A percentile compares a stretch with the other conserved stretches of the same genome.
Evolutionary conservation across 352 stramenopile species (phyloP).

Genomic region (Plasmopara muralis): DNA sequence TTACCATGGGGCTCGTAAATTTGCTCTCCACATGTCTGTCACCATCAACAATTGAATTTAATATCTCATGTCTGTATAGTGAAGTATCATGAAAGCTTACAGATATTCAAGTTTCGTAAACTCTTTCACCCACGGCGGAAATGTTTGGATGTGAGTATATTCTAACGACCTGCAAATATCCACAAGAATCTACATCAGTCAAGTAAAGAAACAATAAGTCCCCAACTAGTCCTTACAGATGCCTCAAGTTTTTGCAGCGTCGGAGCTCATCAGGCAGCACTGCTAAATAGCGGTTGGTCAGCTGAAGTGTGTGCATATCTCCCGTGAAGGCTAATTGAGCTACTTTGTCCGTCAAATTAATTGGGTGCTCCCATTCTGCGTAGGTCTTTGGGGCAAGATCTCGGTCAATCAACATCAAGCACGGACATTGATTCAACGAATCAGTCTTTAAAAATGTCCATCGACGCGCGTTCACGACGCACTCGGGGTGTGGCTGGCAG

Average conservation of each 20-base stretch:
- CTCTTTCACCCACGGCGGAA: slow-evolving; percentile 8
- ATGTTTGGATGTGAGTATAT: slow-evolving; percentile 12
- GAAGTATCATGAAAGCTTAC: slow-evolving; percentile 2
- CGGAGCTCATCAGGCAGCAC: slow-evolving; percentile 1
- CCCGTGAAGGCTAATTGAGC: slow-evolving; percentile 12
- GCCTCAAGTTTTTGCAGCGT: background rate
- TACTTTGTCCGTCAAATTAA: slow-evolving; percentile 27
- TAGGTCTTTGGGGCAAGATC: too few relatives aligned
- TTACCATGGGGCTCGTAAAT: slow-evolving; percentile 1
- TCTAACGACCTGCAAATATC: slow-evolving; percentile 7
- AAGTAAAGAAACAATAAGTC: too few relatives aligned
- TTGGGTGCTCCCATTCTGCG: slow-evolving; percentile 26
- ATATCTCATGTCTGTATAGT: too few relatives aligned
- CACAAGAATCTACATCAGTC: too few relatives aligned
- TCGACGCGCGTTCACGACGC: too few relatives aligned
- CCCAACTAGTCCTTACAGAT: background rate
- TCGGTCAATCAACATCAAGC: too few relatives aligned
- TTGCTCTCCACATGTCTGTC: slow-evolving; percentile 2
- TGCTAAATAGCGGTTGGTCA: slow-evolving; percentile 29
- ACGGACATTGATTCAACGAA: too few relatives aligned
- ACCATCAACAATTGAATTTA: background rate
- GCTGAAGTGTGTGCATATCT: slow-evolving; percentile 16
- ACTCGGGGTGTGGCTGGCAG: too few relatives aligned
- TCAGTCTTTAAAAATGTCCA: too few relatives aligned
- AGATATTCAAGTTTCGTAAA: slow-evolving; percentile 27